Evolutionary conservation across 768 basidiomycete species (phyloP).

Genomic region (Suillus lakei): DNA sequence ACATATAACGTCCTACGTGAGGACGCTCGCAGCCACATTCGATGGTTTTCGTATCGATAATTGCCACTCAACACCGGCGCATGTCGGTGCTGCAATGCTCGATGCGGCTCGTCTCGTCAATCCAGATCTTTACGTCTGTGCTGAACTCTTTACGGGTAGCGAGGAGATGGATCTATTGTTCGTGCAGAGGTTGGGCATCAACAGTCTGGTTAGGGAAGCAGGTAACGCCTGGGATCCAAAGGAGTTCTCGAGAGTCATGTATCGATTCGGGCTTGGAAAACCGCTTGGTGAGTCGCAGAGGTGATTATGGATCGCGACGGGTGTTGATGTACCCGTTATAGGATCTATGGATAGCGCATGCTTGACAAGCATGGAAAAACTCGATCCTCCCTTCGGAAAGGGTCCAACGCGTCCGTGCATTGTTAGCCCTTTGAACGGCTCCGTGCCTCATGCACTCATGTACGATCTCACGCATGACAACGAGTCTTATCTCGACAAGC

Average conservation of each 20-base stretch:
- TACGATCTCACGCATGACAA: slow-evolving; percentile 99
- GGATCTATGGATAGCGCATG: slow-evolving; percentile 95
- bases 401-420: slow-evolving; percentile 76
- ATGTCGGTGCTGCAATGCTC: slow-evolving; percentile 94
- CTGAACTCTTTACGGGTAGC: slow-evolving; percentile 95
- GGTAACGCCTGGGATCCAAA: slow-evolving; percentile 90
- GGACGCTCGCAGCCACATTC: slow-evolving; percentile 78
- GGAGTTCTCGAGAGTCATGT: slow-evolving; percentile 86
- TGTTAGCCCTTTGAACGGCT: slow-evolving; percentile 84
- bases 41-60: slow-evolving; percentile 99
- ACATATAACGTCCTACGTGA: slow-evolving; percentile 87
- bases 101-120: slow-evolving; percentile 89
- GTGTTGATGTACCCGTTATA: slow-evolving; percentile 25
- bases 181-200: slow-evolving; percentile 90
- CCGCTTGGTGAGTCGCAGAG: slow-evolving; percentile 70
- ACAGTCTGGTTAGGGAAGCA: slow-evolving; percentile 93
- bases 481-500: slow-evolving; percentile 87
- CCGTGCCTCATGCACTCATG: slow-evolving; percentile 88
- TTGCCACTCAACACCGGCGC: slow-evolving; percentile 95
- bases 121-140: slow-evolving; percentile 94
- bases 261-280: slow-evolving; percentile 90
- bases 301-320: not conserved
- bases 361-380: slow-evolving; percentile 73
- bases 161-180: slow-evolving; percentile 93
- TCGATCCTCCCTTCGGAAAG: slow-evolving; percentile 82